A percentile compares a stretch with the other conserved stretches of the same genome.
Conservation (phyloP, 768 basidiomycete species). For the Panaeolus cyanescens region DNA sequence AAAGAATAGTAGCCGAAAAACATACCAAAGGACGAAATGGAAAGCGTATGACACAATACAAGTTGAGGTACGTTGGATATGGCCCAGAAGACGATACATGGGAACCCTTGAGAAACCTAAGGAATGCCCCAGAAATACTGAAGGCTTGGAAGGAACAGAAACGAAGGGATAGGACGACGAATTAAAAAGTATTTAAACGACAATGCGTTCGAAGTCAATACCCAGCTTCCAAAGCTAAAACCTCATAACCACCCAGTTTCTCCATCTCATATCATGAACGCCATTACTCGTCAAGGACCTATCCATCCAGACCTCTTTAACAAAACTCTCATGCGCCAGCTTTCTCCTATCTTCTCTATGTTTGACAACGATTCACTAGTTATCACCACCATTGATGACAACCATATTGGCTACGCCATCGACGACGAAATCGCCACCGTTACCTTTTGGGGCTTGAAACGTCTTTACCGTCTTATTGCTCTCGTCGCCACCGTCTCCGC, state of each 20-base stretch:
- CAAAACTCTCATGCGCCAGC: too few relatives aligned
- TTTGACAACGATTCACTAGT: background rate
- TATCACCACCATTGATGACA: background rate
- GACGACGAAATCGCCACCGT: background rate
- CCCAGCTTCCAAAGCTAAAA: too few relatives aligned
- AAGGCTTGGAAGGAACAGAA: background rate
- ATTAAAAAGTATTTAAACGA: background rate
- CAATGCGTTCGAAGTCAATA: too few relatives aligned
- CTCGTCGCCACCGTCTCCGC: background rate
- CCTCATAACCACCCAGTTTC: too few relatives aligned
- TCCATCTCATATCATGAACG: too few relatives aligned
- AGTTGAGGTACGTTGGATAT: background rate
- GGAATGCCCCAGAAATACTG: background rate
- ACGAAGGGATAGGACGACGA: background rate
- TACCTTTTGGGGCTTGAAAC: background rate
- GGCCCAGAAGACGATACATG: background rate
- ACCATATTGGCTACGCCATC: background rate
- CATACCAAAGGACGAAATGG: background rate
- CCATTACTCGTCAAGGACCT: too few relatives aligned
- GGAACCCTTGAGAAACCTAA: too few relatives aligned
- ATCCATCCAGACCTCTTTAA: too few relatives aligned
- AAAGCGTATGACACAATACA: background rate
- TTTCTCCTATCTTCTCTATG: too few relatives aligned
- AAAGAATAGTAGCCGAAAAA: constrained; percentile 14
- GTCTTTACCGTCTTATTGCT: background rate